A percentile compares a stretch with the other conserved stretches of the same genome.
phyloP scores from a whole-genome alignment of 2,329 filamentous ascomycete genomes.

The Leptographium radiaticola region DNA sequence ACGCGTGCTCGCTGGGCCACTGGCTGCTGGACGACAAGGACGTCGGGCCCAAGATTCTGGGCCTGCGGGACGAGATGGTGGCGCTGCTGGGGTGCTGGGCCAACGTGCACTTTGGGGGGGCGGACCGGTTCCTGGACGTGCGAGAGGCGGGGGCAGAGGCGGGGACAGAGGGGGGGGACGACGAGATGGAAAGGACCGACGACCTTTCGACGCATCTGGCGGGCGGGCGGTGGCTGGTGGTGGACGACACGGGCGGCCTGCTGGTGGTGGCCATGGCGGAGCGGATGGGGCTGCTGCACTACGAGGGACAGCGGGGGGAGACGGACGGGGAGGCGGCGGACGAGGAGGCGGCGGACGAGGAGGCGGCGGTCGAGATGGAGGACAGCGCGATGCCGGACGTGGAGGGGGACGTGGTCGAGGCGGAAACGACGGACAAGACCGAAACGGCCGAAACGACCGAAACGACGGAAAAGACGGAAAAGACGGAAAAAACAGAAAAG shows the following conservation, averaged over 20 bases:
- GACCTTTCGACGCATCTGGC: constrained; percentile 1
- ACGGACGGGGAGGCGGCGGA: neutral
- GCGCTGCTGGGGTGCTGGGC: constrained; percentile 78
- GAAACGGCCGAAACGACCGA: neutral
- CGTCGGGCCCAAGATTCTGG: constrained; percentile 58
- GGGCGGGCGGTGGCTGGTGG: constrained; percentile 55
- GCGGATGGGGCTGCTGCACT: constrained; percentile 69
- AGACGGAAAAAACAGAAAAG: too few species aligned
- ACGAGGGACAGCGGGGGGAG: constrained; percentile 17
- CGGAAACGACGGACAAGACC: neutral
- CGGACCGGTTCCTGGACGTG: constrained; percentile 14
- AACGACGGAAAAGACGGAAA: too few species aligned
- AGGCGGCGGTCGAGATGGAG: neutral
- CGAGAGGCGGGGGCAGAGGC: neutral
- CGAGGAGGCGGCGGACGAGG: neutral
- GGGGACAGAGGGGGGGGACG: neutral
- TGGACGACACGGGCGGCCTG: constrained; percentile 79
- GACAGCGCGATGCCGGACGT: neutral
- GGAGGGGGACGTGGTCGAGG: neutral
- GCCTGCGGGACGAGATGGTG: constrained; percentile 73
- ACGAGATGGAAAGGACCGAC: neutral
- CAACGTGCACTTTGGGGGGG: constrained; percentile 65
- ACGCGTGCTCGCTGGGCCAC: constrained; percentile 61
- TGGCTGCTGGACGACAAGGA: constrained; percentile 75
- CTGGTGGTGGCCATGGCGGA: constrained; percentile 76